Base-by-base conservation (phyloP, 805 yeast species). In the Wickerhamomyces subpelliculosus region DNA sequence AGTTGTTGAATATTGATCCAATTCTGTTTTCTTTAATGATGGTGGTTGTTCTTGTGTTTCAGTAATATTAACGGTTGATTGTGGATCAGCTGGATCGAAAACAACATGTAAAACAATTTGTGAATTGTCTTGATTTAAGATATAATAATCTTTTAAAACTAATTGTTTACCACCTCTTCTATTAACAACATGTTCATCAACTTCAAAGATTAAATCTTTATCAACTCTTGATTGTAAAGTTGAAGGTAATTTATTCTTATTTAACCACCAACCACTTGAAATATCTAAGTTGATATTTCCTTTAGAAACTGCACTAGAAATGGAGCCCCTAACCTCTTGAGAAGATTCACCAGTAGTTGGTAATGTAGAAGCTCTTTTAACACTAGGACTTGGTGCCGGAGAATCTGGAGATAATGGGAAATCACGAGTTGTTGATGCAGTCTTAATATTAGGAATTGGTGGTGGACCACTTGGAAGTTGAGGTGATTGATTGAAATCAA, bases 71-170 rank as follows among this genome's bases (percentile, higher is more conserved):
- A 75, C 64, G 1, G 82, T 66, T 2, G 66, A 54, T 12, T 70
- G 54, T 2, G 93, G 87, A 39, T 78, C 72, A 12, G 63, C 61
- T 13, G 54, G 48, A 28, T 79, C 80, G 50, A 66, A 86, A 18
- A 70, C 66, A 5, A 84, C 61, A 35, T 79, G 77, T 44, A 86
- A 61, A 1, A 73, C 61, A 4, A 79, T 64, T 47, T 80, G 86
- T 1, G 93, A 74, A 47, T 81, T 77, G 54, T 85, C 94, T 43
- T 73, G 77, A 57, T 78, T 80, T 29, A 88, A 60, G 12, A 87
- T 67, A 53, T 85, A 86, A 46, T 83, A 78, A 45, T 82, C 88
- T 38, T 82, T 68, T 44, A 73, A 65, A 5, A 67, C 60, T 37
- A 63, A 44, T 3, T 43, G 46, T 30, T 76, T 62, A 19, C 75